Conservation (phyloP, 441 rosid species). For the Gossypium davidsonii region DNA sequence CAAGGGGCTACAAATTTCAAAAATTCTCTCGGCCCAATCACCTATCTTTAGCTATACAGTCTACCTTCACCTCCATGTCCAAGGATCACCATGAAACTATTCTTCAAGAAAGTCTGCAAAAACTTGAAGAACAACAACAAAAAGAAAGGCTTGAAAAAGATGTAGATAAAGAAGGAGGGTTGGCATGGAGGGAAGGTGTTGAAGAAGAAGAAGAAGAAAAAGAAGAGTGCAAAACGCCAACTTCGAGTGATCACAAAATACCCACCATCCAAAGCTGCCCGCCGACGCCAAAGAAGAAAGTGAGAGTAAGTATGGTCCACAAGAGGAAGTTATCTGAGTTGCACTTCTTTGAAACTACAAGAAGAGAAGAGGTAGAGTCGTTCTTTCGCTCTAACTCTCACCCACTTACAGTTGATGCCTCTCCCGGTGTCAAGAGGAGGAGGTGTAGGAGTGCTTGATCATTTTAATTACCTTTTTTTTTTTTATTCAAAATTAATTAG, state of each 20-base stretch:
- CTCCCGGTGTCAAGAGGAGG: conserved; percentile 30
- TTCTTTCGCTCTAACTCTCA: conserved; percentile 34
- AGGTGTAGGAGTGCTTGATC: conserved; percentile 43
- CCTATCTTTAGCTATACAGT: background rate
- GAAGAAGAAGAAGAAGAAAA: conserved; percentile 22
- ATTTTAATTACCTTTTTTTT: too few species aligned
- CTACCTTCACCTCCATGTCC: background rate
- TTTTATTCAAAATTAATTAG: background rate
- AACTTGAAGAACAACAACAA: background rate
- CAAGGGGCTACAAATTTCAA: background rate
- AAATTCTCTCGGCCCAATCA: background rate
- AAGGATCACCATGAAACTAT: conserved; percentile 10
- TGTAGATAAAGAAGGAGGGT: background rate
- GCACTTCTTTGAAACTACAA: conserved; percentile 38
- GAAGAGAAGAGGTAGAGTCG: conserved; percentile 47
- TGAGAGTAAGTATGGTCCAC: background rate
- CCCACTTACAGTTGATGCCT: background rate
- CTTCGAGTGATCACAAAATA: conserved; percentile 42
- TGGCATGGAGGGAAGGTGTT: background rate
- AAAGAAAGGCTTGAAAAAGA: background rate
- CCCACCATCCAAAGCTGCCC: conserved; percentile 44
- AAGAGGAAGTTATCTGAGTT: conserved; percentile 33
- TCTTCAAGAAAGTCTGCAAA: background rate
- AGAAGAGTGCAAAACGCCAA: conserved; percentile 48
- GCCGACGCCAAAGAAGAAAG: conserved; percentile 45